Evolutionary conservation across 805 yeast genomes (phyloP), one percentile per base, ranked within the genome.

Genomic region (Lachancea quebecensis): DNA sequence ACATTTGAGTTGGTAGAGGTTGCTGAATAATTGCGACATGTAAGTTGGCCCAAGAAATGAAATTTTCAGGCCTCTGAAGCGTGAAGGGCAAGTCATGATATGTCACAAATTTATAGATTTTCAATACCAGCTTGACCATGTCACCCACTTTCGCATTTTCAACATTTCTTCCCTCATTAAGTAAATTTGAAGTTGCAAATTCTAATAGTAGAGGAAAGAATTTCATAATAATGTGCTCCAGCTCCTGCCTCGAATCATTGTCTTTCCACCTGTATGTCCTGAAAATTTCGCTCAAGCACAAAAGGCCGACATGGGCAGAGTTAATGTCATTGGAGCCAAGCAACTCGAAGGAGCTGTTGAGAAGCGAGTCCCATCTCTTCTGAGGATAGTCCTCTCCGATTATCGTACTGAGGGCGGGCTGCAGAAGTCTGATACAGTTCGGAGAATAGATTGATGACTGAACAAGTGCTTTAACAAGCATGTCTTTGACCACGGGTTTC

Each of bases 91-190:
- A 65, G 55, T 85, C 90, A 50, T 74, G 75, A 59, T 74, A 80
- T 3, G 91, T 81, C 35, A 81, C 81, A 60, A 82, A 85, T 61
- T 90, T 90, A 71, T 80, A 86, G 47, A 77, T 72, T 59, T 91
- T 91, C 45, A 90, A 65, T 16, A 86, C 72, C 50, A 82, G 70
- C 53, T 84, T 84, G 38, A 87, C 67, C 71, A 90, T 81, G 51
- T 87, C 95, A 15, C 88, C 90, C 8, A 66, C 57, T 39, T 76
- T 75, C 3, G 59, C 52, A 36, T 57, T 45, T 29, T 54, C 47
- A 41, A 63, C 47, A 35, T 61, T 62, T 4, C 57, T 50, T 16
- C 72, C 67, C 15, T 66, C 67, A 37, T 72, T 69, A 37, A 60
- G 53, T 28, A 74, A 68, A 2, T 77, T 69, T 4, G n/a, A 17